Evolutionary conservation across 2,329 filamentous ascomycete species (phyloP).

Genomic region (Didymellaceae sp.): DNA sequence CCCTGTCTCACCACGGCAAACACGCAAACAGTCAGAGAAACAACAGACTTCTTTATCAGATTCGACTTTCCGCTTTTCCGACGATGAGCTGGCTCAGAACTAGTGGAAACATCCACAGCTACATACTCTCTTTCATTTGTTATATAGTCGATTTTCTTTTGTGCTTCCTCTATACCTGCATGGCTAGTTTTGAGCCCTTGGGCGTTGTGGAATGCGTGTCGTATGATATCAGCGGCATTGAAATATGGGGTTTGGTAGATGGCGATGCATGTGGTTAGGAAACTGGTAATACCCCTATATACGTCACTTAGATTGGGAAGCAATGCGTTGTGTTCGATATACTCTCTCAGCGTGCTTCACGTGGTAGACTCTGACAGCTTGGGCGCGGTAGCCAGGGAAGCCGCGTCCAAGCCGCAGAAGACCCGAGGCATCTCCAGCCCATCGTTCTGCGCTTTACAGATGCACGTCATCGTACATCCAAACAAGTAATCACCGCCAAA

Average conservation of each 20-base stretch:
- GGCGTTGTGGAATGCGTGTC: conserved; percentile 12
- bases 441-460: conserved; percentile 3
- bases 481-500: conserved; percentile 15
- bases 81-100: conserved; percentile 9
- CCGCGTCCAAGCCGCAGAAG: neutral
- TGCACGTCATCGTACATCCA: conserved; percentile 30
- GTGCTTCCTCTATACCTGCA: conserved; percentile 7
- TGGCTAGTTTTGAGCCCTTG: neutral
- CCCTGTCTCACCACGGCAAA: conserved; percentile 8
- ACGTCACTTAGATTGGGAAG: conserved; percentile 18
- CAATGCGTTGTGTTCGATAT: neutral
- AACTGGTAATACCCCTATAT: conserved; percentile 18
- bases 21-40: conserved; percentile 10
- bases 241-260: conserved; percentile 10
- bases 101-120: neutral
- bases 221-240: conserved; percentile 15
- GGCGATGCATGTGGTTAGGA: conserved; percentile 10
- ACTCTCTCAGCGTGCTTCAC: neutral
- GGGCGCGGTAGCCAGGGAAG: too few relatives aligned
- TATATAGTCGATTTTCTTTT: conserved; percentile 1
- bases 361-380: too few relatives aligned
- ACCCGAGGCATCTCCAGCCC: conserved; percentile 7
- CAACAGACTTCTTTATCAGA: conserved; percentile 2
- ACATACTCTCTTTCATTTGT: conserved; percentile 7
- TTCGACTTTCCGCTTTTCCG: conserved; percentile 11